A percentile compares a stretch with the other conserved stretches of the same genome.
Conservation (phyloP, 2,329 filamentous ascomycete genomes). For the Penicillium sp. region DNA sequence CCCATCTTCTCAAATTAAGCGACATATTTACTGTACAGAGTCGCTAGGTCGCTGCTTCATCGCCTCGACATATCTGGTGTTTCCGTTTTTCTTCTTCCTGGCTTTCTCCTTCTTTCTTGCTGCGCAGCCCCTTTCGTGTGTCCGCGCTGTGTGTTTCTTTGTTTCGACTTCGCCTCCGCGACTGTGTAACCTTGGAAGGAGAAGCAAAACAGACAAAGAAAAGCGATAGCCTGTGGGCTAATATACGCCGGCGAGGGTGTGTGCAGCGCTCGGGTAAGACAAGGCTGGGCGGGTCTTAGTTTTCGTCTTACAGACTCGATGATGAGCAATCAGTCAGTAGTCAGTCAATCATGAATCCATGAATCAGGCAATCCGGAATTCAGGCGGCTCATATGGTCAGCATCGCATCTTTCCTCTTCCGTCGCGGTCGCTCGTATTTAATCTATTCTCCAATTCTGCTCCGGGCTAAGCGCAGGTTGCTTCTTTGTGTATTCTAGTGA, state of each 20-base stretch:
- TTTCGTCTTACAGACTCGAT: not conserved
- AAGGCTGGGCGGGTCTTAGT: not conserved
- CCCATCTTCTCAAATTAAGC: not conserved
- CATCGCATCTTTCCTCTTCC: not conserved
- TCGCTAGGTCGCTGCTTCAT: not conserved
- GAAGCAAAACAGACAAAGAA: not conserved
- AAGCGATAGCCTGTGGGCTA: not conserved
- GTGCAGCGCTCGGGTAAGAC: not conserved
- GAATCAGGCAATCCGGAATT: too few relatives aligned
- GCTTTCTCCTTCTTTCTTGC: not conserved
- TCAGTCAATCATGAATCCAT: too few relatives aligned
- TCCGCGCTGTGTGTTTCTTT: not conserved
- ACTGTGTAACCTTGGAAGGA: not conserved
- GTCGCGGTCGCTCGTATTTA: not conserved
- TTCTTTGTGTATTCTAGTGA: not conserved
- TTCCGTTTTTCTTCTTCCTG: not conserved
- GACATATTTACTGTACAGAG: not conserved
- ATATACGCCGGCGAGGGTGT: not conserved
- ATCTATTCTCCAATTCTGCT: not conserved
- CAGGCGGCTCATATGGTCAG: too few relatives aligned
- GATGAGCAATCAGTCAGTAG: too few relatives aligned
- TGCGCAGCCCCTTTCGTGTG: conserved; percentile 1
- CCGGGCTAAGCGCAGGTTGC: not conserved
- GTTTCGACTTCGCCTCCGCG: not conserved
- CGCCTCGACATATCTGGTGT: not conserved